Evolutionary conservation across 352 stramenopile species (phyloP).

Genomic region (Phytophthora chlamydospora): DNA sequence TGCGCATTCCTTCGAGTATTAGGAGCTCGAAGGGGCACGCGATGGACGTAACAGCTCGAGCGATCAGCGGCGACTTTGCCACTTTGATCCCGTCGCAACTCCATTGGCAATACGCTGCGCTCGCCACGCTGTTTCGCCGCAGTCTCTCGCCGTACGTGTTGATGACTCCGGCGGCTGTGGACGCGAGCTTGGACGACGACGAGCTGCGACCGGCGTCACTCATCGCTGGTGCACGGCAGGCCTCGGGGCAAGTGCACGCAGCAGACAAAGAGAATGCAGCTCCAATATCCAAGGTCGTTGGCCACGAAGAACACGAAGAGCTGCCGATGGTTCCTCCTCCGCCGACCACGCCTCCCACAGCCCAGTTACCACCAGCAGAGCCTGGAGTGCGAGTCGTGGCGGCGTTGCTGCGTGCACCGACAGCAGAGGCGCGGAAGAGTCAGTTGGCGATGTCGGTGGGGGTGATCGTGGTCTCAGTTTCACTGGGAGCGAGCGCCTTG

Average conservation of each 20-base stretch:
- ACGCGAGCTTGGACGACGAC: slow-evolving; percentile 23
- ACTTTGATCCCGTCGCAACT: slow-evolving; percentile 1
- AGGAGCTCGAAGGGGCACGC: slow-evolving; percentile 8
- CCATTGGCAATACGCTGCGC: slow-evolving; percentile 1
- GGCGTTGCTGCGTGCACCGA: slow-evolving; percentile 26
- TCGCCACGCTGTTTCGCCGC: slow-evolving; percentile 27
- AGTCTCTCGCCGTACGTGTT: slow-evolving; percentile 30
- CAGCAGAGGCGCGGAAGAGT: slow-evolving; percentile 28
- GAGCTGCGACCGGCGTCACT: slow-evolving; percentile 25
- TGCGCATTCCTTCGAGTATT: too few relatives aligned
- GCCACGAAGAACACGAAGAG: not conserved
- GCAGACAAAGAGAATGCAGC: not conserved
- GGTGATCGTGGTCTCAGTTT: slow-evolving; percentile 47
- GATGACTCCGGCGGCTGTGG: slow-evolving; percentile 26
- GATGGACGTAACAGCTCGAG: not conserved
- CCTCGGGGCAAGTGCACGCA: not conserved
- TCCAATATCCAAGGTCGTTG: not conserved
- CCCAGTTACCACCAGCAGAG: slow-evolving; percentile 9
- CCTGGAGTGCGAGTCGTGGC: slow-evolving; percentile 27
- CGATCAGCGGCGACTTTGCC: not conserved
- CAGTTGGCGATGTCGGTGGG: slow-evolving; percentile 52
- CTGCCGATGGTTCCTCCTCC: slow-evolving; percentile 10
- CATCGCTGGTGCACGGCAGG: slow-evolving; percentile 6
- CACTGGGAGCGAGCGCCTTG: slow-evolving; percentile 51
- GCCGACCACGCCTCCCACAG: slow-evolving; percentile 5